phyloP scores from a whole-genome alignment of 306 rosid genomes.

The Neltuma alba region DNA sequence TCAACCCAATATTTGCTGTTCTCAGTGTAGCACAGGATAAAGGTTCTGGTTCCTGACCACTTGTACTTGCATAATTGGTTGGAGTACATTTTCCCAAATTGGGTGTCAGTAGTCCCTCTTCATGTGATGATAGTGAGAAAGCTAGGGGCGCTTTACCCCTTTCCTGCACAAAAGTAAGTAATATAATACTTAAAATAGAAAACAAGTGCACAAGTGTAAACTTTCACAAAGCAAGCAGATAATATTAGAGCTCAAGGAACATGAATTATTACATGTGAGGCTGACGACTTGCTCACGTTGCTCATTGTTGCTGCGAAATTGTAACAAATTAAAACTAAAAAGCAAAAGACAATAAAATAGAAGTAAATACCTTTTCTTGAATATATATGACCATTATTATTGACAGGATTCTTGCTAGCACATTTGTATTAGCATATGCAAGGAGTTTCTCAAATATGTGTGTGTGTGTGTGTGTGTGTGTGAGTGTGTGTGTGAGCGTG shows the following conservation, averaged over 20 bases:
- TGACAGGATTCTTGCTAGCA: neutral
- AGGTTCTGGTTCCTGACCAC: neutral
- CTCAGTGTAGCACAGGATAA: neutral
- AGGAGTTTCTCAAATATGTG: no score
- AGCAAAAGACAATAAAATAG: no score
- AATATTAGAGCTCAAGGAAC: constrained; percentile 6
- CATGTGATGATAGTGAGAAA: neutral
- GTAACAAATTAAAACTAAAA: neutral
- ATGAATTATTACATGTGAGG: constrained; percentile 17
- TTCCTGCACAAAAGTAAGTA: neutral
- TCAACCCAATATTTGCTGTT: neutral
- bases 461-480: no score
- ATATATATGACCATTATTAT: neutral
- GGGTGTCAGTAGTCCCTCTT: neutral
- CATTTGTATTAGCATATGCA: no score
- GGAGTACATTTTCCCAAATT: neutral
- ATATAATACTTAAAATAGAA: neutral
- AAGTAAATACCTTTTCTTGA: neutral
- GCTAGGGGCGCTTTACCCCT: neutral
- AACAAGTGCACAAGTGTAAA: neutral
- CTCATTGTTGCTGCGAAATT: constrained; percentile 22
- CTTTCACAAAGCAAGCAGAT: neutral
- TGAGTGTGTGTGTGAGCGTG: no score
- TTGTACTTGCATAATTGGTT: neutral
- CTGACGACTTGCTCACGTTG: neutral